Evolutionary conservation across 768 basidiomycete species (phyloP), one percentile per base, ranked within the genome.

Genomic region (Rubroboletus satanas): DNA sequence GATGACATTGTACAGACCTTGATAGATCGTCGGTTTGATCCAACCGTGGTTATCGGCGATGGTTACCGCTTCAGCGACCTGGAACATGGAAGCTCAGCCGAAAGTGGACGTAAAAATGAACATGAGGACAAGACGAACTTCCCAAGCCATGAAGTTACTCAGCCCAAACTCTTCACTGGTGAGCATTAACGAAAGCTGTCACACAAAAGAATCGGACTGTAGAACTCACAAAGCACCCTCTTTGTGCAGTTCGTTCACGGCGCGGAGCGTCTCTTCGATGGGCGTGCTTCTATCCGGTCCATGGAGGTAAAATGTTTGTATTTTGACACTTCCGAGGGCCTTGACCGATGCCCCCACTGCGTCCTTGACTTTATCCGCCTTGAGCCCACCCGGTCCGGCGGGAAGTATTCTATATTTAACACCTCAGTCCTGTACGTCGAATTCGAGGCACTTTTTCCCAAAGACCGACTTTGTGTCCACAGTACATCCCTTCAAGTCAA

Each of bases 1-100:
- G n/a, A 80, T 62, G 9, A 71, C 72, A 53, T 80, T 79, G 65
- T 79, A 80, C 45, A 78, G 50, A 1, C 76, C 78, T 58, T 83
- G 80, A 60, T 81, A 81, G 12, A 75, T 72, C 0, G 76, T 77
- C 0, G 80, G 79, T 62, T 71, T 69, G 57, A 82, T 71, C 71
- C 74, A 83, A 26, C 76, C 76, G 39, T 78, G 74, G 35, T 70
- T 64, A 15, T 71, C 64, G 55, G 79, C 78, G 44, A 76, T 73
- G 31, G 51, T 60, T 37, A 75, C 72, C 4, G 75, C 74, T 59
- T 81, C 76, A 2, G 79, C 77, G 35, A 82, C 79, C 54, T 63
- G 35, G 9, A 28, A 26, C n/a, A 14, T 23, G 1, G 36, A n/a
- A 11, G 18, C 11, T 56, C 32, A 49, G 53, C 36, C 9, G 32